Evolutionary conservation across 306 rosid genomes (phyloP).

Genomic region (Mucuna pruriens): DNA sequence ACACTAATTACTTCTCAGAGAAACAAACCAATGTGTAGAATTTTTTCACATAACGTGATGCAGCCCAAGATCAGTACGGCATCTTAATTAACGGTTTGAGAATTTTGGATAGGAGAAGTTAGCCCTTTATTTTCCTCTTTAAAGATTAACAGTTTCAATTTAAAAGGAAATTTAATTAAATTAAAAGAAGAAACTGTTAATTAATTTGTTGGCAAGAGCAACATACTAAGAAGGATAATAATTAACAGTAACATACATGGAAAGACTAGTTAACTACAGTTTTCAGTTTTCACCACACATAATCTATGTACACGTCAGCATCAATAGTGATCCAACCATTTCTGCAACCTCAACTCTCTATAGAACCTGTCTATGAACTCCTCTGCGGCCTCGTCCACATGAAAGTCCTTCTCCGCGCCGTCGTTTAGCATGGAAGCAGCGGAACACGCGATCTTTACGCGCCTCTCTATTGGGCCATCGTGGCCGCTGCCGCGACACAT

Average conservation of each 20-base stretch:
- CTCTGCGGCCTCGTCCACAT: slow-evolving; percentile 85
- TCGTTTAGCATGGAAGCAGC: slow-evolving; percentile 9
- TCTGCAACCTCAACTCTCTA: slow-evolving; percentile 67
- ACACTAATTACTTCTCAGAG: too few species aligned
- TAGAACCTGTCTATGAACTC: slow-evolving; percentile 82
- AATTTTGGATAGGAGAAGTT: too few species aligned
- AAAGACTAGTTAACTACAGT: not conserved
- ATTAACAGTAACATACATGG: not conserved
- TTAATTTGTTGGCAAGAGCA: not conserved
- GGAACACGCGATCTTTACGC: slow-evolving; percentile 24
- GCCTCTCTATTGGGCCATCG: slow-evolving; percentile 18
- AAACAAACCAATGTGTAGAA: too few species aligned
- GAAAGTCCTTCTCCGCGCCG: slow-evolving; percentile 29
- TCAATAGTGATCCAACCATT: slow-evolving; percentile 54
- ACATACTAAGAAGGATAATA: not conserved
- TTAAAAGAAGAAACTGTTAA: too few species aligned
- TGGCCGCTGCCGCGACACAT: slow-evolving; percentile 32
- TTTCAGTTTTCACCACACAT: not conserved
- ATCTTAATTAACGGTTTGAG: too few species aligned
- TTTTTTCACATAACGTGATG: too few species aligned
- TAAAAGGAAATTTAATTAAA: too few species aligned
- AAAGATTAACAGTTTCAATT: too few species aligned
- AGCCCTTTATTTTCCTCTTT: too few species aligned
- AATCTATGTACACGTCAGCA: slow-evolving; percentile 22
- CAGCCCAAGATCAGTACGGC: too few species aligned